These are phyloP conservation scores for Croton laevigatus DNA, from an alignment of 441 rosid genomes.

Conservation along the genomic window DNA sequence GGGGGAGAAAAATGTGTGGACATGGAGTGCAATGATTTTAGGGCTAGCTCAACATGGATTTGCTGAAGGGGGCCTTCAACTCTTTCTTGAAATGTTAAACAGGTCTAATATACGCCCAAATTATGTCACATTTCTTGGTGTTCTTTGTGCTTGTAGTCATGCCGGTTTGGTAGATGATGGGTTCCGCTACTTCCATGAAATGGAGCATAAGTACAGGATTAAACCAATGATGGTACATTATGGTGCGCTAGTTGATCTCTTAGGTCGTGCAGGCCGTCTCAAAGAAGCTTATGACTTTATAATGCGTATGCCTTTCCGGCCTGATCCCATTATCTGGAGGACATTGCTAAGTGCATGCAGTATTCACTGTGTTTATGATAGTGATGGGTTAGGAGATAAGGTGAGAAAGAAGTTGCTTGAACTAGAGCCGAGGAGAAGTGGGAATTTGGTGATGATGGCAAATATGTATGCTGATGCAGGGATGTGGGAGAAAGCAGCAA, in stretches of 20 bases:
- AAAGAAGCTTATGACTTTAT: constrained; percentile 55
- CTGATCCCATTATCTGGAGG: constrained; percentile 65
- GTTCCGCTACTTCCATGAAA: constrained; percentile 54
- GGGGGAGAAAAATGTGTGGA: constrained; percentile 69
- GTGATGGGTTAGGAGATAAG: constrained; percentile 40
- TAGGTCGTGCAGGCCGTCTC: constrained; percentile 67
- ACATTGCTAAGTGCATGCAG: constrained; percentile 68
- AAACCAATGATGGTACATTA: constrained; percentile 63
- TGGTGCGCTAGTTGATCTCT: constrained; percentile 66
- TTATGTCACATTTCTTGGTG: constrained; percentile 82
- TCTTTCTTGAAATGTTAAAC: constrained; percentile 50
- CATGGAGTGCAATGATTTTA: constrained; percentile 88
- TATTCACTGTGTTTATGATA: constrained; percentile 39
- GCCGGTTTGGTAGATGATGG: constrained; percentile 73
- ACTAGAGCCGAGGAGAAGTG: constrained; percentile 67
- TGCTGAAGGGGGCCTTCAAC: constrained; percentile 52
- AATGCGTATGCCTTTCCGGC: constrained; percentile 44
- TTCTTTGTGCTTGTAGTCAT: constrained; percentile 79
- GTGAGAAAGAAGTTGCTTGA: constrained; percentile 59
- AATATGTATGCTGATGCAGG: constrained; percentile 72
- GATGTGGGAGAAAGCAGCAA: constrained; percentile 73
- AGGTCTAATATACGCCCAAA: constrained; percentile 48
- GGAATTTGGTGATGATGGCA: constrained; percentile 67
- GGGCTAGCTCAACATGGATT: constrained; percentile 81
- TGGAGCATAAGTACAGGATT: constrained; percentile 59